phyloP scores from a whole-genome alignment of 2,329 filamentous ascomycete species.

The Botrytis fabae region DNA sequence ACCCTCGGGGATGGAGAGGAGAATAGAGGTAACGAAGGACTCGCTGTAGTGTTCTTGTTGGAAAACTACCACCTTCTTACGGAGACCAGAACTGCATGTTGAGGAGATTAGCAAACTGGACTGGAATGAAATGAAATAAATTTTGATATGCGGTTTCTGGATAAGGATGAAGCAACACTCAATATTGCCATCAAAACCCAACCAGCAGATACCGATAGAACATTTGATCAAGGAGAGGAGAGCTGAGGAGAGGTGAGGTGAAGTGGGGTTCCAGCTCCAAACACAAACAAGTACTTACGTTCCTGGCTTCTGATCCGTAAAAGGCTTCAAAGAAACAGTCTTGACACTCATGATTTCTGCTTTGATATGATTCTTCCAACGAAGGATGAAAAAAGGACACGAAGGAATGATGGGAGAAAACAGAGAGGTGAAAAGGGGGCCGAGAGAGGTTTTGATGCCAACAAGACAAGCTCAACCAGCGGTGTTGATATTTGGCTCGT shows the following conservation, averaged over 20 bases:
- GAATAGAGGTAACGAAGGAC: constrained; percentile 89
- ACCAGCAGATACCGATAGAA: not conserved
- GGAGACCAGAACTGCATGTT: constrained; percentile 79
- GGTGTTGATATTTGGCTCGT: constrained; percentile 12
- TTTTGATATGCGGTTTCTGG: no score
- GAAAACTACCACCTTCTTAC: constrained; percentile 98
- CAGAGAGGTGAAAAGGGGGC: not conserved
- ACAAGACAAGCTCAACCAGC: constrained; percentile 16
- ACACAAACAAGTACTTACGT: constrained; percentile 67
- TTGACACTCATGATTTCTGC: constrained; percentile 67
- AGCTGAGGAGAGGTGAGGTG: not conserved
- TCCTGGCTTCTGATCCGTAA: constrained; percentile 96
- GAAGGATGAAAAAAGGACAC: not conserved
- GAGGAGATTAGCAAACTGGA: constrained; percentile 22
- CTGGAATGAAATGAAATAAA: not conserved
- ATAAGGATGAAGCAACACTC: not conserved
- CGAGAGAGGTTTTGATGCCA: constrained; percentile 2
- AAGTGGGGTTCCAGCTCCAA: constrained; percentile 26
- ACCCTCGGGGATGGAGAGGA: constrained; percentile 95
- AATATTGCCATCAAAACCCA: not conserved
- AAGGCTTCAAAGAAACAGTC: constrained; percentile 80
- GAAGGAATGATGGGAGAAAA: not conserved
- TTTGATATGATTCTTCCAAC: not conserved
- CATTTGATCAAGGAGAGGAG: not conserved
- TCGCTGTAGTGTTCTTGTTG: constrained; percentile 95